These are phyloP conservation scores for Daldinia caldariorum DNA, from an alignment of 495 filamentous ascomycete genomes.

Conservation along the genomic window DNA sequence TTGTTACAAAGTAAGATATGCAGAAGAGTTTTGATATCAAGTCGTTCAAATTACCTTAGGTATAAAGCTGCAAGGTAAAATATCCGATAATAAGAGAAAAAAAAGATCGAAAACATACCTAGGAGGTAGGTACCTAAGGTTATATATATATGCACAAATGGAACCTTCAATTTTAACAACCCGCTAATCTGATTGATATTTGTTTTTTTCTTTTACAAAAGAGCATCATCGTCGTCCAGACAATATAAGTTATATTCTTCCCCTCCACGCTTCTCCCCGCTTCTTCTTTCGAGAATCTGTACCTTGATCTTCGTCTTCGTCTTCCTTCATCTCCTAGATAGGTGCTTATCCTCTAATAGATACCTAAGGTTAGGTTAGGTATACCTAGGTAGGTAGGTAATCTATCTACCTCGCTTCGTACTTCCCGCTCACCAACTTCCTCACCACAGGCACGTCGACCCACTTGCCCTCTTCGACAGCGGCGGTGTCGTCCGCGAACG, in stretches of 20 bases:
- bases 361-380: too few species aligned
- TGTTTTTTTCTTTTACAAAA: conserved; percentile 34
- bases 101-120: background rate
- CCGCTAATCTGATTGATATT: conserved; percentile 32
- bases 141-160: conserved; percentile 45
- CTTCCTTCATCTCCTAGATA: too few species aligned
- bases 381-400: too few species aligned
- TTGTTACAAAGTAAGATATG: background rate
- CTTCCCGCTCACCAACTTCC: conserved; percentile 82
- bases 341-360: too few species aligned
- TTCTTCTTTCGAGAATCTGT: background rate
- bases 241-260: conserved; percentile 13
- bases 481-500: conserved; percentile 56
- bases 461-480: conserved; percentile 64
- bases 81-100: background rate
- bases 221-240: conserved; percentile 42
- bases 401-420: conserved; percentile 66
- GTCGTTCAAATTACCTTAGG: background rate
- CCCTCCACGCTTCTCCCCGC: background rate
- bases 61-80: background rate
- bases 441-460: conserved; percentile 75
- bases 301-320: too few species aligned
- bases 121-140: too few species aligned
- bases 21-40: background rate
- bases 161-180: conserved; percentile 41